A percentile compares a stretch with the other conserved stretches of the same genome.
These are phyloP conservation scores for Auriscalpium vulgare DNA, from an alignment of 768 basidiomycete genomes.

Conservation along the genomic window DNA sequence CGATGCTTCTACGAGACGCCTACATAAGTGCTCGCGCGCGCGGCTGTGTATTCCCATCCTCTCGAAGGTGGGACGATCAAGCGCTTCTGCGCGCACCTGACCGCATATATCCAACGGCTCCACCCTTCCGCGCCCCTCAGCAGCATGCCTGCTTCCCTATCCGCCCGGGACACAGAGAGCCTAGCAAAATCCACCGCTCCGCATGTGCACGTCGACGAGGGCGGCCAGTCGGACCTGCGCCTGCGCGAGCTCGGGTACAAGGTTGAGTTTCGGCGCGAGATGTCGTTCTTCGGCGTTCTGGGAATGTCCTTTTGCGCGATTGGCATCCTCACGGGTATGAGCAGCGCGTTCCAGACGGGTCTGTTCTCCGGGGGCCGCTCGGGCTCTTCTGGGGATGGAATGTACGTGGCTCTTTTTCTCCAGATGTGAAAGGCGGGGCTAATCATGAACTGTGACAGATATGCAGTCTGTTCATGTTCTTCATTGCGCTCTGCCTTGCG, in stretches of 20 bases:
- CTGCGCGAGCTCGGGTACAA: constrained; percentile 46
- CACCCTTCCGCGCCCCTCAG: no score
- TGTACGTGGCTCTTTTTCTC: constrained; percentile 23
- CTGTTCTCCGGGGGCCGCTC: constrained; percentile 51
- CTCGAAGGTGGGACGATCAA: no score
- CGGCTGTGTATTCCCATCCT: no score
- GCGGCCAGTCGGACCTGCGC: constrained; percentile 27
- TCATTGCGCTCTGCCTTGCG: constrained; percentile 47
- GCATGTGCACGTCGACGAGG: background rate
- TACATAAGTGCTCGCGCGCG: no score
- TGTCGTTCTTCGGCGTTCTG: constrained; percentile 51
- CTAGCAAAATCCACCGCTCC: background rate
- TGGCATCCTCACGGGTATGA: constrained; percentile 54
- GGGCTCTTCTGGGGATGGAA: constrained; percentile 61
- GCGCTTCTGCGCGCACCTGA: no score
- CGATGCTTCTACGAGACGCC: no score
- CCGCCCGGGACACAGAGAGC: background rate
- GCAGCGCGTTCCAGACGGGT: constrained; percentile 51
- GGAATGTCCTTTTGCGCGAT: constrained; percentile 56
- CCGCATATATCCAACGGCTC: no score
- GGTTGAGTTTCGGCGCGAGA: constrained; percentile 48
- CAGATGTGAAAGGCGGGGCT: background rate
- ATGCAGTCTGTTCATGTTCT: constrained; percentile 51
- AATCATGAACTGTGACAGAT: constrained; percentile 23
- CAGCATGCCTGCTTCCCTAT: background rate